Evolutionary conservation across 441 rosid species (phyloP).

Genomic region (Arabidopsis lyrata): DNA sequence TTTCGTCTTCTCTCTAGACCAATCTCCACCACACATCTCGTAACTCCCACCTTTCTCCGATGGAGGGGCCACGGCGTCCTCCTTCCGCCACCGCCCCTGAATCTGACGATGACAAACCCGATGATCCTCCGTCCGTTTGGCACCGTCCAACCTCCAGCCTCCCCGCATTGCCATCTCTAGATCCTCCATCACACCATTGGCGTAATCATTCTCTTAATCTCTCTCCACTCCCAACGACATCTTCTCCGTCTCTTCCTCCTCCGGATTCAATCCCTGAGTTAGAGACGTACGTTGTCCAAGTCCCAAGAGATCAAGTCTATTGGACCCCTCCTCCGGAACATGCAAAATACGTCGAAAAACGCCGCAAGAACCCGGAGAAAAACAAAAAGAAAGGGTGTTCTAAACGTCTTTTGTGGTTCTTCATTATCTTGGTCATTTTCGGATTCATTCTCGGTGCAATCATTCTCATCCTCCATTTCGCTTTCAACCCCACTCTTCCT

Average conservation of each 20-base stretch:
- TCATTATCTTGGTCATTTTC: slow-evolving; percentile 33
- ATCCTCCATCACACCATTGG: slow-evolving; percentile 38
- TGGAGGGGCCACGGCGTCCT: slow-evolving; percentile 50
- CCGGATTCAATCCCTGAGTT: slow-evolving; percentile 47
- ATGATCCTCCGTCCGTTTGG: slow-evolving; percentile 42
- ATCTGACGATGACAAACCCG: slow-evolving; percentile 44
- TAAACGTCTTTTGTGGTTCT: slow-evolving; percentile 40
- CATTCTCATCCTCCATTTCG: slow-evolving; percentile 25
- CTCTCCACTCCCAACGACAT: slow-evolving; percentile 10
- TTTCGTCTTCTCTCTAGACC: slow-evolving; percentile 25
- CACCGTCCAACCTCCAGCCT: slow-evolving; percentile 49
- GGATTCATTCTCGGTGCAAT: slow-evolving; percentile 38
- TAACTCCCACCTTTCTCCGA: slow-evolving; percentile 41
- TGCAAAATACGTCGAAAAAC: slow-evolving; percentile 46
- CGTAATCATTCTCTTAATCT: slow-evolving; percentile 45
- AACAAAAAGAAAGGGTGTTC: slow-evolving; percentile 26
- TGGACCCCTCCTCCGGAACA: slow-evolving; percentile 68
- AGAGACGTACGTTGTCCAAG: slow-evolving; percentile 62
- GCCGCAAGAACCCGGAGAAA: slow-evolving; percentile 36
- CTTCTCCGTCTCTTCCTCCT: slow-evolving; percentile 40
- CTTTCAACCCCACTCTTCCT: slow-evolving; percentile 38
- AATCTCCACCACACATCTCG: slow-evolving; percentile 37
- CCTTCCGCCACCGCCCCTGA: slow-evolving; percentile 41
- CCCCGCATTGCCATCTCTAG: slow-evolving; percentile 37
- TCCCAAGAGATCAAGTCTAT: slow-evolving; percentile 72